Percentiles rank a stretch among this genome's conserved stretches.
Evolutionary conservation across 2,329 filamentous ascomycete species (phyloP).

Genomic region (Paradendryphiella salina): DNA sequence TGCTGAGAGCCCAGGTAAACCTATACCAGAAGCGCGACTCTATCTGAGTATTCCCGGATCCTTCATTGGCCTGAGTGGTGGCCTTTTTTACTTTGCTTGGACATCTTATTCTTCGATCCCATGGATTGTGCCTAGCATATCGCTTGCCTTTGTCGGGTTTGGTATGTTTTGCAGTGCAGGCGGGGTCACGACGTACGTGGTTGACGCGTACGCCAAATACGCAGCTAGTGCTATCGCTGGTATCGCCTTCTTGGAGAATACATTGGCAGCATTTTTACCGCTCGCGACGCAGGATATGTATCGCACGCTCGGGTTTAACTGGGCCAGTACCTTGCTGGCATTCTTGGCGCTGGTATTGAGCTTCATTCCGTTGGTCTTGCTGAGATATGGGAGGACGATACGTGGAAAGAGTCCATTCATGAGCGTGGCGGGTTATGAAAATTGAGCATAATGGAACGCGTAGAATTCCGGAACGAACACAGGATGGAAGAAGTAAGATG

Average conservation of each 20-base stretch:
- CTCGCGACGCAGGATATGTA: constrained; percentile 55
- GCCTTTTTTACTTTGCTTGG: constrained; percentile 59
- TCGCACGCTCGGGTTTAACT: constrained; percentile 52
- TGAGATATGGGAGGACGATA: constrained; percentile 50
- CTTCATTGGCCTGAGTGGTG: constrained; percentile 53
- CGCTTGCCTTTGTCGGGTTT: constrained; percentile 54
- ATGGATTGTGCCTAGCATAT: constrained; percentile 55
- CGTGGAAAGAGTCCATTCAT: constrained; percentile 47
- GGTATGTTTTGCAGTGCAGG: constrained; percentile 54
- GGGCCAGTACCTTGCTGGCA: constrained; percentile 54
- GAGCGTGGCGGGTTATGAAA: constrained; percentile 31
- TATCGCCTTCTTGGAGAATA: constrained; percentile 55
- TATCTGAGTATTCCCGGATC: constrained; percentile 51
- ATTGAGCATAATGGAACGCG: not conserved
- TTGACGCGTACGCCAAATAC: constrained; percentile 56
- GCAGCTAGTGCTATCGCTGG: constrained; percentile 56
- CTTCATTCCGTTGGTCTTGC: constrained; percentile 52
- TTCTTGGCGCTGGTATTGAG: constrained; percentile 52
- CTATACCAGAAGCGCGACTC: constrained; percentile 53
- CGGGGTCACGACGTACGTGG: constrained; percentile 54
- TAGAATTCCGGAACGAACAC: not conserved
- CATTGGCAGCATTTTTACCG: constrained; percentile 54
- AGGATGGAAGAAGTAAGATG: no score
- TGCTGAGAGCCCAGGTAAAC: constrained; percentile 43
- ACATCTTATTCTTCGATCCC: constrained; percentile 49